Conservation (phyloP, 805 yeast species). For the Starmerella etchellsii region DNA sequence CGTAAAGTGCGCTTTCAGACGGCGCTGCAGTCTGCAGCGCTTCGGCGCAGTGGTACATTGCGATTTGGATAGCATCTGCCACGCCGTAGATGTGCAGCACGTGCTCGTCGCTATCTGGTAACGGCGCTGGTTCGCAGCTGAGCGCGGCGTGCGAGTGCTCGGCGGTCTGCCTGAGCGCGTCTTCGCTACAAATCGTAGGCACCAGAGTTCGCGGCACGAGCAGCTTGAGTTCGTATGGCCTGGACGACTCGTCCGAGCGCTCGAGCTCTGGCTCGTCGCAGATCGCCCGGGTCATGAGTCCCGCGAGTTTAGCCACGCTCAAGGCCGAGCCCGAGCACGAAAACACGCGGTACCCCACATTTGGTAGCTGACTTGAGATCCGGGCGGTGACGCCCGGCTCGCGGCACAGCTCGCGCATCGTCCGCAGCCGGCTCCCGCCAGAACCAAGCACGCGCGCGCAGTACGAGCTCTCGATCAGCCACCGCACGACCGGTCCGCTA, state of each 20-base stretch:
- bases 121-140: constrained; percentile 55
- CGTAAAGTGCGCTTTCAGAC: not conserved
- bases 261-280: constrained; percentile 48
- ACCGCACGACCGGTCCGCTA: too few species aligned
- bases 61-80: constrained; percentile 78
- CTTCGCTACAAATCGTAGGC: constrained; percentile 74
- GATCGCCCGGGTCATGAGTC: constrained; percentile 54
- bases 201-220: constrained; percentile 69
- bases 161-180: constrained; percentile 66
- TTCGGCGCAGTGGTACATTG: constrained; percentile 52
- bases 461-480: constrained; percentile 11
- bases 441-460: constrained; percentile 17
- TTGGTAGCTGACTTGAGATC: constrained; percentile 28
- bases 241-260: constrained; percentile 44
- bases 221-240: constrained; percentile 43
- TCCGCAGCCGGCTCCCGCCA: constrained; percentile 14
- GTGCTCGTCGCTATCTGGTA: constrained; percentile 70
- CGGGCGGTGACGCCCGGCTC: constrained; percentile 14
- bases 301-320: constrained; percentile 70
- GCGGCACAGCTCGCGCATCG: constrained; percentile 10
- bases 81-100: constrained; percentile 60
- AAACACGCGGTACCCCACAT: constrained; percentile 61
- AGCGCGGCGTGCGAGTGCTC: constrained; percentile 67
- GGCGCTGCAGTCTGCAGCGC: constrained; percentile 30
- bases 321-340: constrained; percentile 64